A percentile compares a stretch with the other conserved stretches of the same genome.
Evolutionary conservation across 768 basidiomycete species (phyloP).

Genomic region (Russula vinacea): DNA sequence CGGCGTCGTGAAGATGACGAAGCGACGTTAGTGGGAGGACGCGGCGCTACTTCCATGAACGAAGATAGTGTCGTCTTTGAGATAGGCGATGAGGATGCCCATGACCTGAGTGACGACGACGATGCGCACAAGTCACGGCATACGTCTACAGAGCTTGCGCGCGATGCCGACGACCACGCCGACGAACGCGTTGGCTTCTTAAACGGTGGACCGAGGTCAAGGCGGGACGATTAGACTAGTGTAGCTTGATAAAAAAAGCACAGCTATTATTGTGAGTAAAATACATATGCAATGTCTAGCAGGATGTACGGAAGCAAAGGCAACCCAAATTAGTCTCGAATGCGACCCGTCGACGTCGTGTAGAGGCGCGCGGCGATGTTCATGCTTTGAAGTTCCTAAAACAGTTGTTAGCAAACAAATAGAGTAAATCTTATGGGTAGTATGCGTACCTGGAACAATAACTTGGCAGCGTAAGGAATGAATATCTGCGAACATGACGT

Average conservation of each 20-base stretch:
- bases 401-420: constrained; percentile 13
- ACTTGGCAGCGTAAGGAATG: constrained; percentile 95
- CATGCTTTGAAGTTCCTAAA: constrained; percentile 90
- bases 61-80: constrained; percentile 84
- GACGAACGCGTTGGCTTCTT: constrained; percentile 71
- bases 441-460: constrained; percentile 81
- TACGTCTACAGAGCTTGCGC: constrained; percentile 50
- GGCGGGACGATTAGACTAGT: constrained; percentile 23
- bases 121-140: constrained; percentile 43
- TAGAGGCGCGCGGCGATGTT: constrained; percentile 88
- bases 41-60: constrained; percentile 47
- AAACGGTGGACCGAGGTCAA: constrained; percentile 32
- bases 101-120: constrained; percentile 57
- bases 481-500: constrained; percentile 88
- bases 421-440: not conserved
- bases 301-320: constrained; percentile 23
- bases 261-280: constrained; percentile 31
- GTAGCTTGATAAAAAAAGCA: too few species aligned
- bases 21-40: constrained; percentile 66
- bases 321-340: constrained; percentile 50
- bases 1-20: constrained; percentile 57
- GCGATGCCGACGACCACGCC: constrained; percentile 46
- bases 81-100: constrained; percentile 79
- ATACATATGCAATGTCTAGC: constrained; percentile 37
- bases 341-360: constrained; percentile 82